A percentile compares a stretch with the other conserved stretches of the same genome.
These are phyloP conservation scores for Colletotrichum sojae DNA, from an alignment of 2,329 filamentous ascomycete genomes.

Conservation along the genomic window DNA sequence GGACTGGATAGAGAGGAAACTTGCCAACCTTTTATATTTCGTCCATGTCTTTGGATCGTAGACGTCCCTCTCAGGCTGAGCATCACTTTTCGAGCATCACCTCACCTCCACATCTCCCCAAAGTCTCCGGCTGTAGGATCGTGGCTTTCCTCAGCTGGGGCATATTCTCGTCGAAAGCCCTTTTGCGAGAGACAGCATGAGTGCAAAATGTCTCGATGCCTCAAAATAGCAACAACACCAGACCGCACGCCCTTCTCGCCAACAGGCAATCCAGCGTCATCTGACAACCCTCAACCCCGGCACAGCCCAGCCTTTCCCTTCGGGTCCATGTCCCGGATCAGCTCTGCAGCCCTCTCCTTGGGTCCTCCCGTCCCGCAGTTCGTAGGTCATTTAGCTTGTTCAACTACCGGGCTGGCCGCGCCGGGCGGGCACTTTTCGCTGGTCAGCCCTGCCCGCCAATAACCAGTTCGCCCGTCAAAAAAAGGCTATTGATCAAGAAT, in stretches of 20 bases:
- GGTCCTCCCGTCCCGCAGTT: neutral
- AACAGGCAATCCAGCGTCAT: neutral
- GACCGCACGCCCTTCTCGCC: neutral
- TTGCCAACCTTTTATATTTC: neutral
- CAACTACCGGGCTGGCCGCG: no score
- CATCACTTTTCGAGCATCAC: neutral
- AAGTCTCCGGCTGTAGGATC: neutral
- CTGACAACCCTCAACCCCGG: neutral
- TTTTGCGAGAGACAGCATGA: neutral
- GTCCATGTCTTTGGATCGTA: neutral
- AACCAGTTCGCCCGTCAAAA: neutral
- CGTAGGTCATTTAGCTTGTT: neutral
- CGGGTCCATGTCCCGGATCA: conserved; percentile 8
- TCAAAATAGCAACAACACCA: conserved; percentile 31
- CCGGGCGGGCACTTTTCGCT: no score
- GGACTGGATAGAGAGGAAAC: neutral
- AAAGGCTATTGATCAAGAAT: neutral
- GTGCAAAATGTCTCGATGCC: neutral
- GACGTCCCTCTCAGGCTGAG: neutral
- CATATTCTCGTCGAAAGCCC: neutral
- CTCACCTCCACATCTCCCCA: no score
- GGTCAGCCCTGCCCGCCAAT: neutral
- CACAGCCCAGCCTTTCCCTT: neutral
- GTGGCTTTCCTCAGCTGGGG: conserved; percentile 8
- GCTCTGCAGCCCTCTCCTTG: neutral